Evolutionary conservation across 495 filamentous ascomycete genomes (phyloP).

Genomic region (Cladorrhinum samala): DNA sequence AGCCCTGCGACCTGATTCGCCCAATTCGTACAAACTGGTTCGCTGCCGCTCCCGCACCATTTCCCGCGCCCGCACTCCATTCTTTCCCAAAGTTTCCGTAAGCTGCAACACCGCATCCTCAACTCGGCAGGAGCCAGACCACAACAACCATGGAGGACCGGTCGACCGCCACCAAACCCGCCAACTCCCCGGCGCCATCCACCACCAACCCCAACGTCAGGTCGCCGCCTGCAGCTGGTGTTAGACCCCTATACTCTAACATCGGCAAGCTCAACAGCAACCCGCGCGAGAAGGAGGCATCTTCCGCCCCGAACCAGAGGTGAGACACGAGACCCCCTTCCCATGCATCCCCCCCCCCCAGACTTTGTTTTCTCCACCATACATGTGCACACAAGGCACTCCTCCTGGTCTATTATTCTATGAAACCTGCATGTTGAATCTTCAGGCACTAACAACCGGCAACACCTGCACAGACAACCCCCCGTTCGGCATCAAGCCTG

Average conservation of each 20-base stretch:
- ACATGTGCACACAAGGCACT: conserved; percentile 14
- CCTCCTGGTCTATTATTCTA: conserved; percentile 9
- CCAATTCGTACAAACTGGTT: conserved; percentile 30
- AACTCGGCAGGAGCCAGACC: conserved; percentile 16
- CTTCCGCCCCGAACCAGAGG: conserved; percentile 26
- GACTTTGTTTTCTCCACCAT: conserved; percentile 15
- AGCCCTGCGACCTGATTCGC: conserved; percentile 26
- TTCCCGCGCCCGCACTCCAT: conserved; percentile 20
- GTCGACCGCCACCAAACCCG: conserved; percentile 25
- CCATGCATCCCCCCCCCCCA: conserved; percentile 12
- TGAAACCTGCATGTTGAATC: not conserved
- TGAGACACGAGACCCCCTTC: conserved; percentile 29
- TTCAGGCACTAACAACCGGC: conserved; percentile 5
- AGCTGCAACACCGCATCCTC: conserved; percentile 21
- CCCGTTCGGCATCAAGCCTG: conserved; percentile 34
- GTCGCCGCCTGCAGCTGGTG: conserved; percentile 15
- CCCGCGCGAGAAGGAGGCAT: conserved; percentile 15
- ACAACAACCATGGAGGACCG: conserved; percentile 31
- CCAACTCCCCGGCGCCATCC: conserved; percentile 12
- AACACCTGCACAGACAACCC: conserved; percentile 33
- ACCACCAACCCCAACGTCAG: conserved; percentile 24
- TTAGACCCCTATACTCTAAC: conserved; percentile 20
- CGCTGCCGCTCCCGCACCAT: conserved; percentile 30
- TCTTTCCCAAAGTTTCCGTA: conserved; percentile 29
- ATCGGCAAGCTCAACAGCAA: conserved; percentile 33